Evolutionary conservation across 148 eudicot species (phyloP).

Genomic region (Persicaria maculosa): DNA sequence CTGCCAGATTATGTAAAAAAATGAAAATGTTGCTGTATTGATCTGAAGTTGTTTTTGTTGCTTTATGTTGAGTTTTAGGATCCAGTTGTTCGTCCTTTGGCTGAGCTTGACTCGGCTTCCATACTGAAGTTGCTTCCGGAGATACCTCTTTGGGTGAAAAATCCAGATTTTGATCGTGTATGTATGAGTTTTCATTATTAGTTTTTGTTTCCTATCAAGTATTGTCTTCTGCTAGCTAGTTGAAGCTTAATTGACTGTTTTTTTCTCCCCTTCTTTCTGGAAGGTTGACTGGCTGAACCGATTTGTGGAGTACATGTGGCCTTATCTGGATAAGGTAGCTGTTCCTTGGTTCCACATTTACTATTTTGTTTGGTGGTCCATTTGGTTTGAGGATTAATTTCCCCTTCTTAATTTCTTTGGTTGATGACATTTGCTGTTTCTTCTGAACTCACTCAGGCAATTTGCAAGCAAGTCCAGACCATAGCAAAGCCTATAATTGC

Average conservation of each 20-base stretch:
- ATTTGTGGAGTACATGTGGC: slow-evolving; percentile 82
- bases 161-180: slow-evolving; percentile 87
- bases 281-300: slow-evolving; percentile 94
- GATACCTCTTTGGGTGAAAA: slow-evolving; percentile 90
- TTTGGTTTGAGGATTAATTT: background rate
- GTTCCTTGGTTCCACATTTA: background rate
- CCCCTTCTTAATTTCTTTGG: background rate
- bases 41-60: background rate
- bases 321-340: slow-evolving; percentile 82
- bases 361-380: background rate
- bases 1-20: too few relatives aligned
- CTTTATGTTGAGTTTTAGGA: slow-evolving; percentile 33
- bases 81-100: slow-evolving; percentile 63
- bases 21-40: too few relatives aligned
- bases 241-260: background rate
- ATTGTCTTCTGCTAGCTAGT: background rate
- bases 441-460: slow-evolving; percentile 37
- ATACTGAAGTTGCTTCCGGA: slow-evolving; percentile 60
- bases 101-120: slow-evolving; percentile 51
- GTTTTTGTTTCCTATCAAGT: background rate
- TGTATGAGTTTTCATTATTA: slow-evolving; percentile 12
- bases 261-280: slow-evolving; percentile 9
- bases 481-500: slow-evolving; percentile 86
- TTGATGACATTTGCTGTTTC: background rate
- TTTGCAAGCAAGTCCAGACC: slow-evolving; percentile 69